These are phyloP conservation scores for Colletotrichum tofieldiae DNA, from an alignment of 2,329 filamentous ascomycete species.

Conservation along the genomic window DNA sequence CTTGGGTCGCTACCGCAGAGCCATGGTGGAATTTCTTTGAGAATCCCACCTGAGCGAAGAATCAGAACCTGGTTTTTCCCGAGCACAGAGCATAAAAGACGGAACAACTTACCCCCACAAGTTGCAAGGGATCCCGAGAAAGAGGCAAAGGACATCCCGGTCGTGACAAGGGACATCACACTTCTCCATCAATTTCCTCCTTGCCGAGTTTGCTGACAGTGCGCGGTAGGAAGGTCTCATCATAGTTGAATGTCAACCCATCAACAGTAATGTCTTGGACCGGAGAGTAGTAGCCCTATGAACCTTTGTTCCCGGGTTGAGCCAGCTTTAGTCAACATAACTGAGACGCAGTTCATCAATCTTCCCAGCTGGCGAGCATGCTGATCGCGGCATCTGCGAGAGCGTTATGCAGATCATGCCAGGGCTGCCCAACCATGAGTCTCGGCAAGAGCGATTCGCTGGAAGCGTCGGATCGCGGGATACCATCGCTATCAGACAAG, in stretches of 20 bases:
- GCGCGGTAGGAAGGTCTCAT: neutral
- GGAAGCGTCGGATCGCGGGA: slow-evolving; percentile 11
- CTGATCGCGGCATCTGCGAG: slow-evolving; percentile 37
- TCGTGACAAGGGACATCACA: neutral
- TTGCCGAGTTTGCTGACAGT: neutral
- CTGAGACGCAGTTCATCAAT: slow-evolving; percentile 29
- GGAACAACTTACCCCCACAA: slow-evolving; percentile 28
- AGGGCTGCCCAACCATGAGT: slow-evolving; percentile 10
- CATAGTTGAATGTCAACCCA: neutral
- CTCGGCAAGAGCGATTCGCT: slow-evolving; percentile 32
- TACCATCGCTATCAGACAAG: neutral
- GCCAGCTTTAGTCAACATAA: slow-evolving; percentile 10
- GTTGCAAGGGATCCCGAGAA: slow-evolving; percentile 25
- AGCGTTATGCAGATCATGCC: slow-evolving; percentile 21
- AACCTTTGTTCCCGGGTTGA: neutral
- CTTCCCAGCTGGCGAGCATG: neutral
- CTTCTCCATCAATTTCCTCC: neutral
- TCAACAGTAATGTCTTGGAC: neutral
- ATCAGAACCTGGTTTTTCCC: slow-evolving; percentile 12
- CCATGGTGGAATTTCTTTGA: neutral
- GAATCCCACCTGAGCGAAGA: neutral
- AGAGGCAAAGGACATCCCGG: slow-evolving; percentile 16
- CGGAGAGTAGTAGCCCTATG: slow-evolving; percentile 23
- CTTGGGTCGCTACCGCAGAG: neutral
- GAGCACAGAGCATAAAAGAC: slow-evolving; percentile 1